Evolutionary conservation across 768 basidiomycete genomes (phyloP), one percentile per base, ranked within the genome.

Genomic region (Xerocomus spinulosus): DNA sequence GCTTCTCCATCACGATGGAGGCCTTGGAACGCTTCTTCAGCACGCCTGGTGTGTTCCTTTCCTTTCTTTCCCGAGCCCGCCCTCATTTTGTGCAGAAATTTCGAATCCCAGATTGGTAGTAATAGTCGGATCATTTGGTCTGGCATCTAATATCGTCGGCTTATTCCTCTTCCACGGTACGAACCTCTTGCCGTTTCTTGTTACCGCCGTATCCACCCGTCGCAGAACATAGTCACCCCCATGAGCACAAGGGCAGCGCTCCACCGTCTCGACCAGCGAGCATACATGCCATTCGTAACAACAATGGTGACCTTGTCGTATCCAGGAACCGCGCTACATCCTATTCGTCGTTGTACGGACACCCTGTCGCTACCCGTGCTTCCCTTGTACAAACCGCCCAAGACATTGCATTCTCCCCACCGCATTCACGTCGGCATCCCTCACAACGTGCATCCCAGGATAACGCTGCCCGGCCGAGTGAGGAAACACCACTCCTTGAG

Each of bases 1-100:
- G 96, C 70, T 93, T 98, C 69, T 92, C 93, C 5, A 97, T 99
- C 55, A 84, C 80, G 38, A 71, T 98, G 57, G 95, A 99, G 64
- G 94, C 96, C 5, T 68, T 98, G 38, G 82, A 89, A 53, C 80
- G 96, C 33, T 92, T 97, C 73, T 88, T 97, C 72, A 79, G 73
- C 50, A 82, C 82, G 5, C 85, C 87, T 54, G 90, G 93, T 87
- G 24, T 17, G 51, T 56, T 29, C 49, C 18, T 0, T 40, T 41
- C 45, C 13, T 26, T 51, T 36, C n/a, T n/a, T 52, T 42, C 3
- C 34, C 30, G 32, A 44, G 20, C 30, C 26, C 14, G 5, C 24
- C 29, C 47, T 55, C 44, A 61, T 20, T 17, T 13, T 29, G 43
- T 17, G 30, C 67, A 90, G 95, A 96, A 65, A 87, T 99, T 30